These are phyloP conservation scores for Zymoseptoria ardabiliae DNA, from an alignment of 2,329 filamentous ascomycete genomes.

Conservation along the genomic window DNA sequence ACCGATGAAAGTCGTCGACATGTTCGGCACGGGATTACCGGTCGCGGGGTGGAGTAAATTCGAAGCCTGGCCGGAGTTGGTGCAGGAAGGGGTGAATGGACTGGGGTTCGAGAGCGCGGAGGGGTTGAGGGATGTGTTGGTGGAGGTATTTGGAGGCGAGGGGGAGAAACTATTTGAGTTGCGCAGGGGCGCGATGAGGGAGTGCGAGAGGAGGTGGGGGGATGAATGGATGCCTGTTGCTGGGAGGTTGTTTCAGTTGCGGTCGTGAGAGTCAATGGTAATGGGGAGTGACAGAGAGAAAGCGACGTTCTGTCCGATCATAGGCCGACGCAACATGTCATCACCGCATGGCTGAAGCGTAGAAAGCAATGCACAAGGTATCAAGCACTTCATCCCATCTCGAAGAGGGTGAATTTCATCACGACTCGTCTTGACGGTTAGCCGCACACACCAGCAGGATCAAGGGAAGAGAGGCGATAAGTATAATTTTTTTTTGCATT, in stretches of 20 bases:
- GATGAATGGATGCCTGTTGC: conserved; percentile 87
- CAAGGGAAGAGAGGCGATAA: too few relatives aligned
- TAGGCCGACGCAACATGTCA: too few relatives aligned
- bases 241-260: conserved; percentile 54
- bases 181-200: conserved; percentile 65
- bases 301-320: too few relatives aligned
- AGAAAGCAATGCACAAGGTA: too few relatives aligned
- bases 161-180: conserved; percentile 57
- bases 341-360: too few relatives aligned
- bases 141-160: conserved; percentile 54
- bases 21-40: conserved; percentile 91
- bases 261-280: conserved; percentile 2
- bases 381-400: too few relatives aligned
- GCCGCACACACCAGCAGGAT: too few relatives aligned
- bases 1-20: conserved; percentile 98
- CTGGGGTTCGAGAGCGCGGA: conserved; percentile 68
- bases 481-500: too few relatives aligned
- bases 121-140: conserved; percentile 57
- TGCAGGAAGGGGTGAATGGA: conserved; percentile 79
- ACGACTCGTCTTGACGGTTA: too few relatives aligned
- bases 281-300: too few relatives aligned
- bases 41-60: conserved; percentile 82
- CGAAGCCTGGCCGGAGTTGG: conserved; percentile 83
- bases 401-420: too few relatives aligned
- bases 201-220: conserved; percentile 76